phyloP scores from a whole-genome alignment of 257 asterid genomes.

The Ballota nigra region DNA sequence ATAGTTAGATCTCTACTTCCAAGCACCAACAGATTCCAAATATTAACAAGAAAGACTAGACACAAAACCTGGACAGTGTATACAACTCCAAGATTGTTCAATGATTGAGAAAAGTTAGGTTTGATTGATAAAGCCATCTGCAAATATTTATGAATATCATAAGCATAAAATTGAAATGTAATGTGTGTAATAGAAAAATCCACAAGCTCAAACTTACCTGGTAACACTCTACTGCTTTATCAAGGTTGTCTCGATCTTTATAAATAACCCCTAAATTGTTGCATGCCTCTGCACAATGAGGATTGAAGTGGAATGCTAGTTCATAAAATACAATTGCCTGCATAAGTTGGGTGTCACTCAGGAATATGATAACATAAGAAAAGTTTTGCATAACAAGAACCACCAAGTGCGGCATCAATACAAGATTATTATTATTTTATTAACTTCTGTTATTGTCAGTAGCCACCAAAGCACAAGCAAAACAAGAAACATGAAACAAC shows the following conservation, averaged over 20 bases:
- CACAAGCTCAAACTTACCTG: slow-evolving; percentile 56
- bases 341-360: slow-evolving; percentile 30
- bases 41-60: slow-evolving; percentile 3
- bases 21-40: neutral
- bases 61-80: slow-evolving; percentile 93
- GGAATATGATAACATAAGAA: neutral
- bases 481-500: neutral
- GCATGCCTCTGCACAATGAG: slow-evolving; percentile 99
- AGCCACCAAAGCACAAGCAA: slow-evolving; percentile 9
- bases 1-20: slow-evolving; percentile 9
- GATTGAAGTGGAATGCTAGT: slow-evolving; percentile 99
- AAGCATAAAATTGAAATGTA: slow-evolving; percentile 19
- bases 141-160: slow-evolving; percentile 25
- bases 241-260: slow-evolving; percentile 98
- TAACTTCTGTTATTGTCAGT: slow-evolving; percentile 8
- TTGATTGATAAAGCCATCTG: slow-evolving; percentile 96
- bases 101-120: slow-evolving; percentile 95
- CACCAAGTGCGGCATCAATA: slow-evolving; percentile 1
- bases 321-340: slow-evolving; percentile 99
- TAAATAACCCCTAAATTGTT: slow-evolving; percentile 98
- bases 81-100: slow-evolving; percentile 99
- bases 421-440: neutral
- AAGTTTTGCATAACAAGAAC: slow-evolving; percentile 3
- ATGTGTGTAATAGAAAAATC: slow-evolving; percentile 15
- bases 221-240: slow-evolving; percentile 98